Conservation (phyloP, 139 green algal genomes). For the Prasinococcaceae sp. region DNA sequence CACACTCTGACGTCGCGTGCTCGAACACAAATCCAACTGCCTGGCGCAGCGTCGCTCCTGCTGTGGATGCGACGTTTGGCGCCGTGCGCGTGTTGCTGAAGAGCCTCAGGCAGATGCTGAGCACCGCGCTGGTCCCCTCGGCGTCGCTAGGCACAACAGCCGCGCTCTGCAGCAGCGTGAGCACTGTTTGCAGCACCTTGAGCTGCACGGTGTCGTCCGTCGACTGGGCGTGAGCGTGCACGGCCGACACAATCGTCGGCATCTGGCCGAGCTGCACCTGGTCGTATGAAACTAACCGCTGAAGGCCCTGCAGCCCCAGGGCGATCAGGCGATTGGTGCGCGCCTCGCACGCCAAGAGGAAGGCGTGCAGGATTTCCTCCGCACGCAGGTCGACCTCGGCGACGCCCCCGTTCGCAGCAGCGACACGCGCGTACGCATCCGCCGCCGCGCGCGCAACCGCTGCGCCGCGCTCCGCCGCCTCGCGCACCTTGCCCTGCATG, state of each 20-base stretch:
- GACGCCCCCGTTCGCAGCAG: too few relatives aligned
- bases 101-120: constrained; percentile 20
- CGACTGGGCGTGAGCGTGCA: constrained; percentile 2
- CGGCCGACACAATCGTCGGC: too few relatives aligned
- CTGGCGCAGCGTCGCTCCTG: constrained; percentile 21
- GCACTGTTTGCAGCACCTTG: constrained; percentile 62
- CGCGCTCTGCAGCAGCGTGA: constrained; percentile 72
- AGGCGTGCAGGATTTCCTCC: constrained; percentile 63
- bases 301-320: constrained; percentile 44
- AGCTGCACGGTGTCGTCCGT: constrained; percentile 61
- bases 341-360: constrained; percentile 56
- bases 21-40: constrained; percentile 27
- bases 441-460: too few relatives aligned
- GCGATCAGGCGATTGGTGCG: constrained; percentile 47
- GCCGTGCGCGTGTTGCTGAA: background rate
- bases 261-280: background rate
- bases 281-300: constrained; percentile 13
- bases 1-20: constrained; percentile 12
- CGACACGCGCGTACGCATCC: too few relatives aligned
- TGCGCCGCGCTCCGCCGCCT: too few relatives aligned
- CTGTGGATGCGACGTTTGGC: constrained; percentile 8
- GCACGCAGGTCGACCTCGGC: too few relatives aligned
- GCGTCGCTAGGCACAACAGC: too few relatives aligned
- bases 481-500: too few relatives aligned
- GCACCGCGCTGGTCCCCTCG: too few relatives aligned